Evolutionary conservation across 2,329 filamentous ascomycete species (phyloP).

Genomic region (Phialophora macrospora): DNA sequence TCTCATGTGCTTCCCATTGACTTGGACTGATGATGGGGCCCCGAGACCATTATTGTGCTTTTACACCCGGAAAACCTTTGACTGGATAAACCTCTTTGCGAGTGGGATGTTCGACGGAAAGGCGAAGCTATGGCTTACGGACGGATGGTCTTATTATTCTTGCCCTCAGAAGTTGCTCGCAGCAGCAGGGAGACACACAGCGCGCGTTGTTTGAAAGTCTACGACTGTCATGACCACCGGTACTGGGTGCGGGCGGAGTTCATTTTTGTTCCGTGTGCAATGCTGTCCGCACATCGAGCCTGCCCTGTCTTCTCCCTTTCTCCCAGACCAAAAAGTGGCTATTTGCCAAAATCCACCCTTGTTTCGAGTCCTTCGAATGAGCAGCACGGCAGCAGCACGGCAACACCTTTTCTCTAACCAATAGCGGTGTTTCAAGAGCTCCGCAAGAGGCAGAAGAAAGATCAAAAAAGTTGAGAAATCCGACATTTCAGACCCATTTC

Average conservation of each 20-base stretch:
- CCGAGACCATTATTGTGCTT: slow-evolving; percentile 3
- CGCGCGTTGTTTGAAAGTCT: slow-evolving; percentile 6
- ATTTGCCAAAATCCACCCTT: not conserved
- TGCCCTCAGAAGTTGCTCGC: slow-evolving; percentile 3
- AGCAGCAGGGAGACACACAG: slow-evolving; percentile 7
- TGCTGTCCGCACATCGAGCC: not conserved
- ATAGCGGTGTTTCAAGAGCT: slow-evolving; percentile 5
- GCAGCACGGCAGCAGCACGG: not conserved
- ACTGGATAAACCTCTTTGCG: slow-evolving; percentile 20
- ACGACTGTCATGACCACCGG: slow-evolving; percentile 8
- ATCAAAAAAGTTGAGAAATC: slow-evolving; percentile 1
- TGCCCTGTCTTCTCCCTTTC: not conserved
- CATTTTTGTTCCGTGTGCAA: slow-evolving; percentile 1
- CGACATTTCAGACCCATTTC: not conserved
- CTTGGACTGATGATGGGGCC: slow-evolving; percentile 8
- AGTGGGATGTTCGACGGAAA: slow-evolving; percentile 10
- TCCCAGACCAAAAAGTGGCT: not conserved
- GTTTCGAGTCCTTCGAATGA: slow-evolving; percentile 2
- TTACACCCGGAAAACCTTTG: slow-evolving; percentile 14
- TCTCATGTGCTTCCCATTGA: not conserved
- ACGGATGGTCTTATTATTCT: slow-evolving; percentile 4
- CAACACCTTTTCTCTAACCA: not conserved
- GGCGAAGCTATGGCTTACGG: slow-evolving; percentile 10
- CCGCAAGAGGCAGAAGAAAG: not conserved
- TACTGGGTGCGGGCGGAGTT: slow-evolving; percentile 4